These are phyloP conservation scores for Nothophoma quercina DNA, from an alignment of 2,329 filamentous ascomycete species.

Conservation along the genomic window DNA sequence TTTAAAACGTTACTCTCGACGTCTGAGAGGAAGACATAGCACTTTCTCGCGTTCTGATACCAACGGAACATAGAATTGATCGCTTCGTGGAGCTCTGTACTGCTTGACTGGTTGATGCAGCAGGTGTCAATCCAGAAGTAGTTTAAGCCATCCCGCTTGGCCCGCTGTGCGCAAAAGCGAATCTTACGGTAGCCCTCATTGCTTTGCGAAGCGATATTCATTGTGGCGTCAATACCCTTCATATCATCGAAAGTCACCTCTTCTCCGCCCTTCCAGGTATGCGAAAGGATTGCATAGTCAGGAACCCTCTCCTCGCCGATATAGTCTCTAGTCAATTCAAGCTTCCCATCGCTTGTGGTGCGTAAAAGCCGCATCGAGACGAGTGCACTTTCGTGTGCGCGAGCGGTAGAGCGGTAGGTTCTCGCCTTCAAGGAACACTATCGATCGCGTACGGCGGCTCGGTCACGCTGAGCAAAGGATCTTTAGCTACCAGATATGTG, in stretches of 20 bases:
- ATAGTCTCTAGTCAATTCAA: not conserved
- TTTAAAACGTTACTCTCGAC: not conserved
- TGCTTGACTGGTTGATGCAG: too few species aligned
- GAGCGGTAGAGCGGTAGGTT: conserved; percentile 9
- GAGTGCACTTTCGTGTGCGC: conserved; percentile 10
- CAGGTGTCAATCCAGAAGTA: too few species aligned
- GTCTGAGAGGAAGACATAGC: conserved; percentile 11
- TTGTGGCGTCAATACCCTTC: too few species aligned
- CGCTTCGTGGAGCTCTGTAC: too few species aligned
- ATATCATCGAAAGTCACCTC: conserved; percentile 49
- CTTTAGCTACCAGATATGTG: not conserved
- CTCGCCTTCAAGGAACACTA: conserved; percentile 16
- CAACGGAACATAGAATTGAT: conserved; percentile 6
- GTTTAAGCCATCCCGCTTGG: not conserved
- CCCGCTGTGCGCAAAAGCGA: not conserved
- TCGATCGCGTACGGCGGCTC: not conserved
- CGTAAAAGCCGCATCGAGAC: conserved; percentile 20
- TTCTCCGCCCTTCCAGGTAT: conserved; percentile 8
- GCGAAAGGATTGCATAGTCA: conserved; percentile 10
- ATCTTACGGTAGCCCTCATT: not conserved
- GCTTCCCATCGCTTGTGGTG: conserved; percentile 4
- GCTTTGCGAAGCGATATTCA: not conserved
- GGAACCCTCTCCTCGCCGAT: conserved; percentile 2
- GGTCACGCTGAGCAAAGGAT: not conserved
- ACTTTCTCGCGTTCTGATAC: conserved; percentile 3